Evolutionary conservation across 306 rosid genomes (phyloP), one percentile per base, ranked within the genome.

Genomic region (Corylus heterophylla): DNA sequence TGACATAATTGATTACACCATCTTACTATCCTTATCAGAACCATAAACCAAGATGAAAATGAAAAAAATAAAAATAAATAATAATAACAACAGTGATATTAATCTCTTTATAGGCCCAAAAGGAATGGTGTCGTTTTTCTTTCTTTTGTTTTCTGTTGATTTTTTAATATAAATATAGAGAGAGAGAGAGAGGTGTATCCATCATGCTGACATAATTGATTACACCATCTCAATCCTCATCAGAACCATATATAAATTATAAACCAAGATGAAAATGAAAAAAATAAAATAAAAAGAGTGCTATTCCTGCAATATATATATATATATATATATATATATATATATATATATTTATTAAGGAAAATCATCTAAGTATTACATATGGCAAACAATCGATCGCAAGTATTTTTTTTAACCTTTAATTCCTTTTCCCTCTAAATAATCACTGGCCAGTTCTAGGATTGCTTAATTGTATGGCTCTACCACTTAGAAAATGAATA

Each of bases 121-220:
- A 64, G 70, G 7, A 64, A 16, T 12, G 18, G 27, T 31, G 11
- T n/a, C 27, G 35, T 55, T n/a, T 55, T 54, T 17, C 7, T 17
- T 51, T 20, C 35, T 27, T 4, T 27, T 61, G 2, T 11, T 69
- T 7, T 39, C 18, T 69, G 11, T 47, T 20, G 13, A 7, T 16
- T 4, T 16, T 27, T 27, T 31, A 29, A 64, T 0, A 2, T 14
- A 49, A 5, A 12, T 37, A 14, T 13, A 27, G 52, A 51, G 7
- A 10, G 0, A 55, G 6, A 9, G 27, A 51, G 5, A 17, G 13
- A 20, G 29, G 48, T 78, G 56, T 58, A 59, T 80, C 54, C 83
- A 71, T 84, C 87, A 87, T 12, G 80, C 69, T 79, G 80, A 87
- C 87, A 82, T 54, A 80, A 81, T 20, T 45, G 27, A 13, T 75